Evolutionary conservation across 1,284 basidiomycete species (phyloP), one percentile per base, ranked within the genome.

Genomic region (Omphalotus olearius): DNA sequence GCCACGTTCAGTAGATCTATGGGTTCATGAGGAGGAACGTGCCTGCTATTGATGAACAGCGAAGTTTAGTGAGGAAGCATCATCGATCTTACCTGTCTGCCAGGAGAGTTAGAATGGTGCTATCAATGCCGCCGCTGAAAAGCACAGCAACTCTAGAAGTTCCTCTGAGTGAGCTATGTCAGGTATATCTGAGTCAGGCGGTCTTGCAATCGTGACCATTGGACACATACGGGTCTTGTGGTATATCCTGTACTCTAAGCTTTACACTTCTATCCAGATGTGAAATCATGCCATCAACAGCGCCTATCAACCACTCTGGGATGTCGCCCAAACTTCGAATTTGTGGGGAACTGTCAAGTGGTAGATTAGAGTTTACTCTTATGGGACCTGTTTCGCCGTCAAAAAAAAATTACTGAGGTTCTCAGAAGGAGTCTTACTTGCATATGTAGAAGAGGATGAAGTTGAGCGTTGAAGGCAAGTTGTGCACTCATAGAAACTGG

Each of bases 61-160:
- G n/a, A 25, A 49, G 1, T n/a, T n/a, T 28, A 39, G 2, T 56
- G 9, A 42, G 47, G 44, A 50, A 50, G 10, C 51, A 42, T 50
- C 28, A 45, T 13, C 35, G 16, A 41, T 17, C 3, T 7, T 64
- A 88, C 86, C 72, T 74, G 61, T 95, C 80, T 0, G 92, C 87
- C 0, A 98, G 70, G 57, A 82, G 85, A 0, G 94, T 85, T 1
- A 98, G 62, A 20, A 93, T 74, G 0, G 94, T 88, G 14, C 88
- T 98, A 64, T 99, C 96, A 30, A 99, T 90, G 0, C 96, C 96
- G 20, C 96, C 96, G 17, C 94, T 98, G 67, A 99, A 99, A 4
- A 99, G 76, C 6, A 99, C 75, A 2, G 90, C 93, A 0, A 97
- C 75, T 51, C 84, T 79, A 0, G 90, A 78, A 43, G 72, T 64